Evolutionary conservation across 1,284 basidiomycete genomes (phyloP), one percentile per base, ranked within the genome.

Genomic region (Sparassis latifolia): DNA sequence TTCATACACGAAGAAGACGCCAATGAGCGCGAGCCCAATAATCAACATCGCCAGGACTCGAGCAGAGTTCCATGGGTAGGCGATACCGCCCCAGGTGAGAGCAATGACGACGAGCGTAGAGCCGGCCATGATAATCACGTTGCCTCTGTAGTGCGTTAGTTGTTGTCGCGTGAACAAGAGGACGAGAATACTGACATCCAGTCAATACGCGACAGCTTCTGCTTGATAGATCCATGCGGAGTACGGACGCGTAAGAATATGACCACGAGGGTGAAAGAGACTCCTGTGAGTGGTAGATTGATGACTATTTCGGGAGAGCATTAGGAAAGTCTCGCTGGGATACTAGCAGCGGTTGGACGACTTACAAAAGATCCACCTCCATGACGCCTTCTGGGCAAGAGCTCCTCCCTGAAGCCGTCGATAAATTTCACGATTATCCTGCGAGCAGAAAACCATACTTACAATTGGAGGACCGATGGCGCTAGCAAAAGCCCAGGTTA

Each of bases 31-130:
- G 3, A 74, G 41, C 0, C 75, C 75, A 3, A 76, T 39, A 38
- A 72, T 60, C 0, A 79, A 61, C 0, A 75, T 74, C 0, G 65
- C 69, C 2, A 78, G 63, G 2, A 76, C 71, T 2, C 60, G 62
- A 1, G 59, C 61, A 0, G 70, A 72, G n/a, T 37, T 47, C 77
- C 77, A 79, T 0, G 69, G 54, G 44, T 66, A 69, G 3, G 52
- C 55, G 5, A 69, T 63, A 2, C 74, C 73, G 3, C 65, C 73
- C 68, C 70, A 74, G 0, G 71, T 71, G 7, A 75, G 53, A 0
- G 58, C 72, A n/a, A 74, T 55, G 2, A 66, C 57, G 5, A 60
- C 49, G 1, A 65, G 56, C 2, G 62, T 62, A 0, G 71, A 61
- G 20, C 66, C 60, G 1, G 55, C 54, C 10, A 73, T 65, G 20